Evolutionary conservation across 2,329 filamentous ascomycete species (phyloP).

Genomic region (Zalaria sp.): DNA sequence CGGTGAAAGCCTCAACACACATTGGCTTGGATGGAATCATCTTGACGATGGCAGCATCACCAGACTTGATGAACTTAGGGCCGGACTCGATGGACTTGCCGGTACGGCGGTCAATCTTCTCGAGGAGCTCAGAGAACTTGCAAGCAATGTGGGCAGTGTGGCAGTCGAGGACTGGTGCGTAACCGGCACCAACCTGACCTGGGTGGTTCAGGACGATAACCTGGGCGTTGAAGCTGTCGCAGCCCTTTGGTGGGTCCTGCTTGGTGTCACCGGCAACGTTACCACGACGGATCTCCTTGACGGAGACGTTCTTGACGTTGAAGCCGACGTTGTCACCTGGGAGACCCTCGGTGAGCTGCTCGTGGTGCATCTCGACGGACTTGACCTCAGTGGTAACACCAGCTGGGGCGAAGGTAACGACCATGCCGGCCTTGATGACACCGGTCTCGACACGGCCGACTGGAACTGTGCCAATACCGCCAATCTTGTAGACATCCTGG

Average conservation of each 20-base stretch:
- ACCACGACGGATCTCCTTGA: conserved; percentile 99
- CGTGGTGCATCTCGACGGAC: conserved; percentile 99
- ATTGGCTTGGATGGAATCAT: conserved; percentile 99
- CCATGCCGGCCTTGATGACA: conserved; percentile 77
- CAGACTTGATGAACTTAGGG: conserved; percentile 99
- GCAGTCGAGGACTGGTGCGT: conserved; percentile 98
- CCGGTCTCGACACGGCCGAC: conserved; percentile 99
- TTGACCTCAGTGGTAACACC: conserved; percentile 99
- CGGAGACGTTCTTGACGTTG: conserved; percentile 99
- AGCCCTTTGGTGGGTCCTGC: conserved; percentile 87
- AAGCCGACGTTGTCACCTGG: conserved; percentile 99
- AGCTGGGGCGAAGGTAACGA: conserved; percentile 96
- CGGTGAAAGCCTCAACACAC: conserved; percentile 99
- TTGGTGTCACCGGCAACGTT: conserved; percentile 99
- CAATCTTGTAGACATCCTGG: conserved; percentile 99
- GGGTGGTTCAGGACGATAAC: conserved; percentile 99
- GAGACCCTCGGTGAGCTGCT: conserved; percentile 88
- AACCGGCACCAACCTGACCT: conserved; percentile 97
- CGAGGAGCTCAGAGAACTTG: conserved; percentile 98
- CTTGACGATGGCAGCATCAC: conserved; percentile 99
- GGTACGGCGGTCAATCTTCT: conserved; percentile 99
- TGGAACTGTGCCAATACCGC: conserved; percentile 98
- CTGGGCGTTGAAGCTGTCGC: conserved; percentile 96
- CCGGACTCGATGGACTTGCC: conserved; percentile 84
- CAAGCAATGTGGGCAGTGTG: conserved; percentile 99